Evolutionary conservation across 169 alveolate species (phyloP), one percentile per base, ranked within the genome.

Genomic region (Plasmodium sp.): DNA sequence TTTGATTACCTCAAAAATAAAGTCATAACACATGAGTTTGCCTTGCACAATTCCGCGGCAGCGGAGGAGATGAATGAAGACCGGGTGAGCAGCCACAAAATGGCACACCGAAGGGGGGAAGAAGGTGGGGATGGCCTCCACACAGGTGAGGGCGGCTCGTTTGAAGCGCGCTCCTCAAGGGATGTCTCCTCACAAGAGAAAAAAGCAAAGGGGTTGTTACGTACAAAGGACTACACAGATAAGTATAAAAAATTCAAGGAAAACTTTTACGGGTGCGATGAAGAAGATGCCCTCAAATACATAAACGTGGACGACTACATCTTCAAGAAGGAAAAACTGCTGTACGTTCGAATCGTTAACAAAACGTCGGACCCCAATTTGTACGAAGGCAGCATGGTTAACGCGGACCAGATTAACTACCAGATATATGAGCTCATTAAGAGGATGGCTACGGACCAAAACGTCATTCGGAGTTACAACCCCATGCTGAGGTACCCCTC

Each of bases 1-100:
- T 92, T 92, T 92, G 95, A 92, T 79, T 82, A 92, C 43, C 41
- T 92, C 45, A 92, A 92, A 92, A 81, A 82, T 92, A 92, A 92
- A 71, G 85, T 92, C 12, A 51, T 92, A 67, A 58, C 31, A 41
- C 33, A 92, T 58, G 86, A 82, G 45, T 92, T 92, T 81, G 14
- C n/a, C 4, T 73, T 31, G 48, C 22, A 34, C 54, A 33, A 34
- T 10, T 41, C 48, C 4, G 22, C 34, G 36, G 22, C 62, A 27
- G 43, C 16, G 14, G 84, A 72, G 41, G 36, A 90, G 34, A 51
- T n/a, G 18, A 18, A 39, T 10, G 80, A 67, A 58, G 73, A 62
- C n/a, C 81, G 83, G 31, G 39, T 4, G 3, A 18, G 34, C 18
- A 43, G 33, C 51, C 54, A 62, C 22, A 62, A 84, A 71, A 84